Base-by-base conservation (phyloP, 1,284 basidiomycete genomes). In the Cryptococcus maquisensis region DNA sequence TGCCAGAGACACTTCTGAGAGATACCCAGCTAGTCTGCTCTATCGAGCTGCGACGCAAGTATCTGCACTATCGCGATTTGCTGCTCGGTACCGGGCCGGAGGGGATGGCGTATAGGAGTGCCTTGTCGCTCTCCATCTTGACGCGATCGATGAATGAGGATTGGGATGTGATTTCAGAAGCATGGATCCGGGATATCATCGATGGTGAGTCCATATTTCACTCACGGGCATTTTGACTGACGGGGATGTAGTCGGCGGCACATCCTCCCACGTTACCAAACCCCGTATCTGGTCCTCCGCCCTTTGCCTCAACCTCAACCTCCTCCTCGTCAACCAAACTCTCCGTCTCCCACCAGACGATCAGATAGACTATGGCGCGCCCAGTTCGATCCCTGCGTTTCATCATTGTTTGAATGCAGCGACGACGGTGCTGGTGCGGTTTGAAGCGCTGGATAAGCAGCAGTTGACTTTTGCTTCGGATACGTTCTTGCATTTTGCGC, bases 401-500 rank as follows among this genome's bases (percentile, higher is more conserved):
- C 66, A 69, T 47, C 64, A 66, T 43, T 69, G 66, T 32, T 46
- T 69, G 37, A 64, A 64, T 39, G 63, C 64, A 2, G 69, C 69
- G 3, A 64, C 63, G 12, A 61, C 65, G 3, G 63, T 69, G 18
- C 54, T 71, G 4, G 49, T 62, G 13, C 58, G 65, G 18, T 60
- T 69, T 26, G 59, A 65, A 56, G 61, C 55, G 32, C 53, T 71
- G 10, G 62, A 65, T 24, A 58, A 59, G 49, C 43, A 57, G 46
- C 63, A 68, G 47, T 38, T 68, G 43, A 65, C 66, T 3, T 71
- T 62, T 41, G 69, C 67, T 4, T 64, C 67, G 1, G 69, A 71
- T 47, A 71, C 69, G 5, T 55, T 71, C 35, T 55, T 71, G 18
- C 69, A 71, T 55, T 71, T 71, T 45, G 62, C 69, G 28, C 60